These are phyloP conservation scores for Kodamaea ohmeri DNA, from an alignment of 1,139 yeast species.

Conservation along the genomic window DNA sequence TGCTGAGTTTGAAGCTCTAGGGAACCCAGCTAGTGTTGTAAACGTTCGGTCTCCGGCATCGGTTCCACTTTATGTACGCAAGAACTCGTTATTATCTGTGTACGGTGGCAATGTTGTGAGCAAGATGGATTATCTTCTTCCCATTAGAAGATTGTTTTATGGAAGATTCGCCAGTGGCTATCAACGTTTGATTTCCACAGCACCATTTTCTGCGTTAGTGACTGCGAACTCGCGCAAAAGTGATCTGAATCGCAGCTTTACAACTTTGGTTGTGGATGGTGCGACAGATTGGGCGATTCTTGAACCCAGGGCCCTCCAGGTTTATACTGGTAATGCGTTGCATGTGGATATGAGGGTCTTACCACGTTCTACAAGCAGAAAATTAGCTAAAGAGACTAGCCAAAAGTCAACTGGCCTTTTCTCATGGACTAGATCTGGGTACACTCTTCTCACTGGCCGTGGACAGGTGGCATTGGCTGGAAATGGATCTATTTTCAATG, in stretches of 20 bases:
- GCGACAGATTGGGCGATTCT: constrained; percentile 60
- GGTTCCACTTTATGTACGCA: constrained; percentile 47
- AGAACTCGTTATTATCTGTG: constrained; percentile 49
- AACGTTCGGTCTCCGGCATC: constrained; percentile 55
- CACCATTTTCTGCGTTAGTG: constrained; percentile 44
- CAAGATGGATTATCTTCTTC: constrained; percentile 30
- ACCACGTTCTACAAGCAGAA: constrained; percentile 42
- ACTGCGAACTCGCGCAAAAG: constrained; percentile 15
- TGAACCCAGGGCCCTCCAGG: constrained; percentile 45
- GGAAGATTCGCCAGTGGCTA: constrained; percentile 44
- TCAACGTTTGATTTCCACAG: constrained; percentile 48
- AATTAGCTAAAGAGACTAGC: constrained; percentile 27
- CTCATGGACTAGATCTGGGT: constrained; percentile 37
- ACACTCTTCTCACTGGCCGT: constrained; percentile 52
- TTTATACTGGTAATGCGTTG: constrained; percentile 51
- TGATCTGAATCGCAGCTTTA: constrained; percentile 37
- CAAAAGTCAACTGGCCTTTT: constrained; percentile 36
- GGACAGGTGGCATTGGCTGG: constrained; percentile 60
- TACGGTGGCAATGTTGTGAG: constrained; percentile 32
- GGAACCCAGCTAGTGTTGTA: constrained; percentile 43
- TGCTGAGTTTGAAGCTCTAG: constrained; percentile 37
- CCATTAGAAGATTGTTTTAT: constrained; percentile 37
- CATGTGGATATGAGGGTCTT: constrained; percentile 31
- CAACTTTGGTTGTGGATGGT: constrained; percentile 51
- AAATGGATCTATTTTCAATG: constrained; percentile 51